Evolutionary conservation across 129 eudicot species (phyloP).

Genomic region (Tagetes patula): DNA sequence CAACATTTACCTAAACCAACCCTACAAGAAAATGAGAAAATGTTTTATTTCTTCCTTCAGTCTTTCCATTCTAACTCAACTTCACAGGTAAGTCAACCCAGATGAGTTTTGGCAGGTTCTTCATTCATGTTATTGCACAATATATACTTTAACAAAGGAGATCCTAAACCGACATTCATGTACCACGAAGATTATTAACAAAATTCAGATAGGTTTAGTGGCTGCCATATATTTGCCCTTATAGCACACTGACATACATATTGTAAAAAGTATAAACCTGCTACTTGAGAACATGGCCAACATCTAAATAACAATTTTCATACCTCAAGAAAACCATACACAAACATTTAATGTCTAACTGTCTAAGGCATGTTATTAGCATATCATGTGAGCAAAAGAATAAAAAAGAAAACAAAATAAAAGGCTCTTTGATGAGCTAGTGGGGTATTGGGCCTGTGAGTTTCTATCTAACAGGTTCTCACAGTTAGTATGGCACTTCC

Average conservation of each 20-base stretch:
- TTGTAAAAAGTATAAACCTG: not conserved
- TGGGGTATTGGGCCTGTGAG: too few species aligned
- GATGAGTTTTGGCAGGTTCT: not conserved
- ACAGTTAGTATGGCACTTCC: too few species aligned
- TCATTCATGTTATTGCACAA: constrained; percentile 19
- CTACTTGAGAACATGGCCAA: constrained; percentile 16
- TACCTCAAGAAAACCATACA: constrained; percentile 9
- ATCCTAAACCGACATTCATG: not conserved
- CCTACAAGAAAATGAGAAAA: not conserved
- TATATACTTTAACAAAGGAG: constrained; percentile 7
- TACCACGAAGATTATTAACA: not conserved
- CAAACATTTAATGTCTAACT: not conserved
- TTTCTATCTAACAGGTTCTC: too few species aligned
- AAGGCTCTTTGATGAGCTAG: too few species aligned
- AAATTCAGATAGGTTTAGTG: not conserved
- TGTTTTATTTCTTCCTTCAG: not conserved
- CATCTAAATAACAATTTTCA: not conserved
- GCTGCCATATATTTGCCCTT: not conserved
- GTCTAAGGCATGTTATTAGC: constrained; percentile 2
- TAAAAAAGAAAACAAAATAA: not conserved
- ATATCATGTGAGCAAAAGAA: not conserved
- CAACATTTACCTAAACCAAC: constrained; percentile 11
- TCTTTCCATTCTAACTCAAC: constrained; percentile 8
- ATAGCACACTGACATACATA: not conserved
- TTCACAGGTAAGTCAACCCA: constrained; percentile 17